Conservation (phyloP, 768 basidiomycete genomes). For the Tricholoma hemisulphureum region DNA sequence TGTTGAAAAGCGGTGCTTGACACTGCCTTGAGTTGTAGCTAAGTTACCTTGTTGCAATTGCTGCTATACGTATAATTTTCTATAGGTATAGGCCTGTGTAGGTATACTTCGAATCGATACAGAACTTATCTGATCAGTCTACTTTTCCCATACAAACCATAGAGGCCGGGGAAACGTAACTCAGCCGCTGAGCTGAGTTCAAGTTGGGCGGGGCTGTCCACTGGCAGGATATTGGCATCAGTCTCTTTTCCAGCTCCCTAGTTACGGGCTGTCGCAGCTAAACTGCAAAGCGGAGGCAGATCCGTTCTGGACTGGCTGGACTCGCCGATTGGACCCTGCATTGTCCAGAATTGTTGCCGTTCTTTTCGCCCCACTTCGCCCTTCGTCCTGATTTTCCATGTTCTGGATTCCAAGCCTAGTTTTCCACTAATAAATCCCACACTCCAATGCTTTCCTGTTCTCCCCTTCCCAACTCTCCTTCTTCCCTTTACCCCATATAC, state of each 20-base stretch:
- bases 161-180: neutral
- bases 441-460: constrained; percentile 27
- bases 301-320: constrained; percentile 11
- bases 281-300: constrained; percentile 16
- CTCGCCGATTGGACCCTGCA: constrained; percentile 9
- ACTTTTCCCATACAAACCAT: neutral
- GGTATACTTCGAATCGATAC: neutral
- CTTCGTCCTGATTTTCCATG: constrained; percentile 20
- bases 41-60: too few relatives aligned
- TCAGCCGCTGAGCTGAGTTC: neutral
- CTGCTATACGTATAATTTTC: too few relatives aligned
- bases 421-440: constrained; percentile 20
- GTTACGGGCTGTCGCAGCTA: constrained; percentile 17
- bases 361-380: constrained; percentile 25
- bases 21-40: neutral
- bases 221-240: constrained; percentile 2
- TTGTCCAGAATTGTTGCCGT: constrained; percentile 16
- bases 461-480: constrained; percentile 17
- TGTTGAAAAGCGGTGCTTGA: constrained; percentile 7
- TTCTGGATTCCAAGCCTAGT: constrained; percentile 19
- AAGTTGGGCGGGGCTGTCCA: neutral
- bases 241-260: constrained; percentile 23
- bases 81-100: too few relatives aligned
- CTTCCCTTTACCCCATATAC: constrained; percentile 14
- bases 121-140: neutral